phyloP scores from a whole-genome alignment of 306 rosid genomes.

The Luffa aegyptiaca region DNA sequence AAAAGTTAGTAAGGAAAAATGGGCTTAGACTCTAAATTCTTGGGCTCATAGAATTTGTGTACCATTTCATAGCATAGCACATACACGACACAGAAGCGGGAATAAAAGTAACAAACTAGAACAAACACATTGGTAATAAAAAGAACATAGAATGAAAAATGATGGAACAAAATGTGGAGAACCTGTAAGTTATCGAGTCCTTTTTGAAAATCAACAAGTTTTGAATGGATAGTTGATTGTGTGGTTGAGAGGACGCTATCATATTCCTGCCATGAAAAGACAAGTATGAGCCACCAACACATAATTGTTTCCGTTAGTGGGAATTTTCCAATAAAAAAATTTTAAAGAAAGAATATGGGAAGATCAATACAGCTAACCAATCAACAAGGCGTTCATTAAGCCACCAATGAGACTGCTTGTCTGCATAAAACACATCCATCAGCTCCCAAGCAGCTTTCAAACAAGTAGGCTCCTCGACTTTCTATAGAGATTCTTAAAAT shows the following conservation, averaged over 20 bases:
- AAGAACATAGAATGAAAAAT: not conserved
- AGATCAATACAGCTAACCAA: slow-evolving; percentile 89
- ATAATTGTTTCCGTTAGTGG: not conserved
- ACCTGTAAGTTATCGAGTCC: slow-evolving; percentile 73
- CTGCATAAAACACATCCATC: slow-evolving; percentile 84
- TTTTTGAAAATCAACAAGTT: slow-evolving; percentile 56
- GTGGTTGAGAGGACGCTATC: slow-evolving; percentile 67
- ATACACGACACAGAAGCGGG: not conserved
- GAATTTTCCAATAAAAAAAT: not conserved
- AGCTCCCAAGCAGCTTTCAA: slow-evolving; percentile 95
- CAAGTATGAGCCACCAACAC: not conserved
- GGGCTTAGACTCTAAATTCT: not conserved
- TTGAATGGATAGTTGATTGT: slow-evolving; percentile 56
- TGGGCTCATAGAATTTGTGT: not conserved
- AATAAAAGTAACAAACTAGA: not conserved
- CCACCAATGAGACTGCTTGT: slow-evolving; percentile 83
- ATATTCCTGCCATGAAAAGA: slow-evolving; percentile 53
- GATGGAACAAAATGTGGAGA: slow-evolving; percentile 9
- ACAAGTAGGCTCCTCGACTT: slow-evolving; percentile 55
- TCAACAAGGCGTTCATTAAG: slow-evolving; percentile 85
- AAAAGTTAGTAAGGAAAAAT: not conserved
- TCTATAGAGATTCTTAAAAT: slow-evolving; percentile 31
- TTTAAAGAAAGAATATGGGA: slow-evolving; percentile 2
- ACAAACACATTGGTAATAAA: not conserved
- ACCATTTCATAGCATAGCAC: not conserved